A percentile compares a stretch with the other conserved stretches of the same genome.
Conservation (phyloP, 208 protist genomes). For the Trypanosoma rangeli region DNA sequence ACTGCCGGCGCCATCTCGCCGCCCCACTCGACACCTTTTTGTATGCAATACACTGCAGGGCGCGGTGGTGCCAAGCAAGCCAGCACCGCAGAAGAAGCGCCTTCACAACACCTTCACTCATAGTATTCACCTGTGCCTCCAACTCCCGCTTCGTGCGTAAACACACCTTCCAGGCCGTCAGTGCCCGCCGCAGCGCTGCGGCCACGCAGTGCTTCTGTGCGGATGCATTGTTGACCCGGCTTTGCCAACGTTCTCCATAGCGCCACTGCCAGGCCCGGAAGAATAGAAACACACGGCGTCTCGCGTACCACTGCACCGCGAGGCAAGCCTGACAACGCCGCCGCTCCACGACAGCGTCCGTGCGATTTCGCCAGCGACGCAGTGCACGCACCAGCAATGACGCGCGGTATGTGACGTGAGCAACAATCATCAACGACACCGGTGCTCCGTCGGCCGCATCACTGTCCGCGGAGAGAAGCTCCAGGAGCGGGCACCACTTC, state of each 20-base stretch:
- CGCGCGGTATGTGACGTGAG: constrained; percentile 36
- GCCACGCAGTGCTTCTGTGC: background rate
- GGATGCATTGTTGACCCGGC: background rate
- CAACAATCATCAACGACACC: constrained; percentile 38
- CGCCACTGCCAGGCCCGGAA: constrained; percentile 73
- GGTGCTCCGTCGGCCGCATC: constrained; percentile 3
- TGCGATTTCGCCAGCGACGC: constrained; percentile 25
- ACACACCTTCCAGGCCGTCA: constrained; percentile 4
- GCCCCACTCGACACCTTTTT: background rate
- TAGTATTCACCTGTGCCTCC: background rate
- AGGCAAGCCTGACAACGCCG: constrained; percentile 26
- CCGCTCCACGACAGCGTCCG: background rate
- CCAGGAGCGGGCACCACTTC: constrained; percentile 17
- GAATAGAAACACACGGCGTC: constrained; percentile 39
- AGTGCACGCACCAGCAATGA: constrained; percentile 24
- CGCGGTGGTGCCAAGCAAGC: background rate
- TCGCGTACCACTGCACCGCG: constrained; percentile 37
- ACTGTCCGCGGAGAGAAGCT: constrained; percentile 1
- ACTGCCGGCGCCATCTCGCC: background rate
- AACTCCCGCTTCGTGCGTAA: background rate
- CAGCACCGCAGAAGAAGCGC: background rate
- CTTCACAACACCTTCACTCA: background rate
- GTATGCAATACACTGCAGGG: background rate
- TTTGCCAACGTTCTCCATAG: constrained; percentile 4
- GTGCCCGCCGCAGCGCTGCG: background rate